phyloP scores from a whole-genome alignment of 2,329 filamentous ascomycete species.

The Nemania bipapillata region DNA sequence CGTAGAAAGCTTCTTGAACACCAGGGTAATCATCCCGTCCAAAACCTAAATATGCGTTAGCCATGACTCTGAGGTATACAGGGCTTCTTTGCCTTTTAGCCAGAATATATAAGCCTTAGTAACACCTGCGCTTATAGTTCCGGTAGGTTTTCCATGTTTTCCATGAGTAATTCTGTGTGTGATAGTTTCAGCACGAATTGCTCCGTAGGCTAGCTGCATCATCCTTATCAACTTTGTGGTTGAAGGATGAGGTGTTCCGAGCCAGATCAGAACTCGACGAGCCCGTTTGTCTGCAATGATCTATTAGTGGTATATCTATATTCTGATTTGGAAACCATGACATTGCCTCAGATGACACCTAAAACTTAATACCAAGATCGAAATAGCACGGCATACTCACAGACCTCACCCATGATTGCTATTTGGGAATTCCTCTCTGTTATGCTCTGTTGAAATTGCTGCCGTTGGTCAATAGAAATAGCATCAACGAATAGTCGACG shows the following conservation, averaged over 20 bases:
- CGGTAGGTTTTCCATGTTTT: too few species aligned
- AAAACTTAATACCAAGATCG: too few species aligned
- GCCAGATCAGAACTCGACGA: constrained; percentile 16
- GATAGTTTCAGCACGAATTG: not conserved
- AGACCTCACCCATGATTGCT: constrained; percentile 3
- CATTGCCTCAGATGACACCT: too few species aligned
- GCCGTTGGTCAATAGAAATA: constrained; percentile 21
- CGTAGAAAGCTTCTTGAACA: not conserved
- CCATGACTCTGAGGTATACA: not conserved
- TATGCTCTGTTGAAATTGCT: not conserved
- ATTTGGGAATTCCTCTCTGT: not conserved
- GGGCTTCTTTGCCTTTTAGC: not conserved
- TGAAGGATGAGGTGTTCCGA: not conserved
- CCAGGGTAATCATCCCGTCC: not conserved
- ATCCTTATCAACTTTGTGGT: not conserved
- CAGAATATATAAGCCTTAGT: not conserved
- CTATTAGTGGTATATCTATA: too few species aligned
- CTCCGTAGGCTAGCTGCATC: not conserved
- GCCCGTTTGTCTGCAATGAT: constrained; percentile 2
- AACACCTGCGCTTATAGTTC: not conserved
- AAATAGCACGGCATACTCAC: too few species aligned
- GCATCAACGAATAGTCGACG: constrained; percentile 19
- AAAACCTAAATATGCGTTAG: constrained; percentile 5
- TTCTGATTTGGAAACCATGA: too few species aligned
- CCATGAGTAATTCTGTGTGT: not conserved